phyloP scores from a whole-genome alignment of 306 rosid species.

The Dalbergia oliveri region DNA sequence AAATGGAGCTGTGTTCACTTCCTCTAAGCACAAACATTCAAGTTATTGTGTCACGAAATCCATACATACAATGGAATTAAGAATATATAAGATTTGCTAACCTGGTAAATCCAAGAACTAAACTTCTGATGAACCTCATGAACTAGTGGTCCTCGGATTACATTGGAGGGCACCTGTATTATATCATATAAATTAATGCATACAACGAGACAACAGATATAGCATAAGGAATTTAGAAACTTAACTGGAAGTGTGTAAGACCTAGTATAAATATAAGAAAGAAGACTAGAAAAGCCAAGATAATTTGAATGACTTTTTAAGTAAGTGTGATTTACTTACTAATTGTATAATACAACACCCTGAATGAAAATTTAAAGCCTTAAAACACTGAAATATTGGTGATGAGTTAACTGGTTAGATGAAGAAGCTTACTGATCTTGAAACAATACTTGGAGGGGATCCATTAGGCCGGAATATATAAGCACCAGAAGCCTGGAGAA shows the following conservation, averaged over 20 bases:
- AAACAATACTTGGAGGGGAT: slow-evolving; percentile 65
- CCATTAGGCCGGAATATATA: slow-evolving; percentile 88
- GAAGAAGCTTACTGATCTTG: slow-evolving; percentile 77
- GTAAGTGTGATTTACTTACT: not conserved
- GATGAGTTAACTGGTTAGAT: not conserved
- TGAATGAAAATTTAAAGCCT: not conserved
- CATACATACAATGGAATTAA: not conserved
- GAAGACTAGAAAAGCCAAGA: slow-evolving; percentile 12
- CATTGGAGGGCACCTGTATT: slow-evolving; percentile 66
- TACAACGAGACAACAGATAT: not conserved
- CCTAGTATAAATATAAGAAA: not conserved
- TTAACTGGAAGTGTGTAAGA: not conserved
- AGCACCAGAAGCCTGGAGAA: slow-evolving; percentile 78
- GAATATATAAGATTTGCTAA: slow-evolving; percentile 30
- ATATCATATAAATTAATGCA: slow-evolving; percentile 5
- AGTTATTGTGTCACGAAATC: not conserved
- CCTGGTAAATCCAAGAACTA: slow-evolving; percentile 89
- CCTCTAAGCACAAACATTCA: not conserved
- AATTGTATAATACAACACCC: not conserved
- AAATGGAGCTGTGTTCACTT: not conserved
- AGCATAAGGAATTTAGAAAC: slow-evolving; percentile 7
- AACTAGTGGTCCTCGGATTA: slow-evolving; percentile 71
- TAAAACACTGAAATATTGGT: not conserved
- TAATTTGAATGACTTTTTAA: not conserved
- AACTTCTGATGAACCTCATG: slow-evolving; percentile 82